Evolutionary conservation across 306 rosid species (phyloP), one percentile per base, ranked within the genome.

Genomic region (Fagus crenata): DNA sequence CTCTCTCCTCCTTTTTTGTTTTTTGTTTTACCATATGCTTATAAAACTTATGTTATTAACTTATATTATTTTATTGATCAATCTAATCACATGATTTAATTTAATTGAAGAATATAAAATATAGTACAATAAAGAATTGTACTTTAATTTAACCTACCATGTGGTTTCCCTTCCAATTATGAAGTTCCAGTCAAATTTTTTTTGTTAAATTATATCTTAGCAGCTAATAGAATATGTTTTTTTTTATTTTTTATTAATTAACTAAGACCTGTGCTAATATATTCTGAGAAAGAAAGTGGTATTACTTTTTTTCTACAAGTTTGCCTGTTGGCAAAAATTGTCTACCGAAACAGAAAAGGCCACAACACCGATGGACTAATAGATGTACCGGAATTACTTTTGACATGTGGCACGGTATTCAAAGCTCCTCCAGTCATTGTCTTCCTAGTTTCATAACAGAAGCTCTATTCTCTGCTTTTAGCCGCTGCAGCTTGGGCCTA

Each of bases 401-500:
- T 49, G 59, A 72, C 32, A 37, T 49, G 60, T 31, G 80, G 80
- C 86, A 72, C 89, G 63, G 60, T 69, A 28, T 73, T 85, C 86
- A 53, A 82, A 69, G 78, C 75, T 49, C 12, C 49, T 13, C 41
- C 77, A 37, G 71, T 71, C 43, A 46, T 64, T 71, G 81, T 58
- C 75, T 78, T 65, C 75, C 69, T 72, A 5, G 41, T 67, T 60
- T 39, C 71, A 40, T 39, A 6, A n/a, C 71, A 67, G 41, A 39
- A 67, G 18, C 51, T 67, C 32, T 65, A 53, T 81, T 78, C 65
- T 46, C 75, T 59, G 76, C 84, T 67, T 64, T 67, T 39, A 63
- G 74, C 73, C 36, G 60, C 75, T 69, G 55, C 77, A 80, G 87
- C 90, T 82, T 87, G 82, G 91, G 74, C 91, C 87, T 75, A 67